phyloP scores from a whole-genome alignment of 2,329 filamentous ascomycete genomes.

The Pleoardoris graminearum region DNA sequence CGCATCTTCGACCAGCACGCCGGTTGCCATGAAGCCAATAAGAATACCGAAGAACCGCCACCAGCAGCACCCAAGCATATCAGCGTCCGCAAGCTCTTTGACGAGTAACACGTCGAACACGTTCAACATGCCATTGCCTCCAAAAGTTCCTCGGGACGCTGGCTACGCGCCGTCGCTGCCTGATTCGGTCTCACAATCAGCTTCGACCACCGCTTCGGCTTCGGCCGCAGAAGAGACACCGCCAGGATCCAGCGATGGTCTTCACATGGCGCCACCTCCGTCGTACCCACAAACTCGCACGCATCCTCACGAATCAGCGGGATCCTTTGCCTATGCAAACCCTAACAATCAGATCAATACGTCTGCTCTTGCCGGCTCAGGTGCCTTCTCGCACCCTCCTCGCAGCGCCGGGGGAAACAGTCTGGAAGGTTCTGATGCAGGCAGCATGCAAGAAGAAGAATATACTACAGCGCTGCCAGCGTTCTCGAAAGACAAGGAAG shows the following conservation, averaged over 20 bases:
- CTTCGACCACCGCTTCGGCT: constrained; percentile 32
- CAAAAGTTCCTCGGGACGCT: constrained; percentile 20
- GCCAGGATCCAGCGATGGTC: constrained; percentile 41
- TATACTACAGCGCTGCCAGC: constrained; percentile 44
- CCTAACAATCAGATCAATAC: constrained; percentile 35
- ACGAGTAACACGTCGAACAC: constrained; percentile 33
- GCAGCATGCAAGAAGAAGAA: constrained; percentile 42
- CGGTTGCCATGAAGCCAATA: constrained; percentile 39
- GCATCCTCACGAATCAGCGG: constrained; percentile 27
- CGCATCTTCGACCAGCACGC: constrained; percentile 39
- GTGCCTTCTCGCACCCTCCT: constrained; percentile 28
- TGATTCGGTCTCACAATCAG: constrained; percentile 34
- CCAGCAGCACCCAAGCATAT: constrained; percentile 39
- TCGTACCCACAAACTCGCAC: constrained; percentile 36
- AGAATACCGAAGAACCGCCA: constrained; percentile 29
- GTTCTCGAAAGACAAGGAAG: constrained; percentile 37
- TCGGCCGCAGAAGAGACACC: constrained; percentile 43
- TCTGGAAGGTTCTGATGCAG: constrained; percentile 41
- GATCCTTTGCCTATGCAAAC: constrained; percentile 27
- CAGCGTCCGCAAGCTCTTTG: constrained; percentile 38
- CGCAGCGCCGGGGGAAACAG: constrained; percentile 31
- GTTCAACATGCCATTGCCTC: constrained; percentile 31
- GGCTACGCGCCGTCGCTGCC: constrained; percentile 29
- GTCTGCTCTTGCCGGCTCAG: constrained; percentile 22
- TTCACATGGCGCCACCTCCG: constrained; percentile 39